Conservation (phyloP, 1,284 basidiomycete genomes). For the Apiotrichum brassicae region DNA sequence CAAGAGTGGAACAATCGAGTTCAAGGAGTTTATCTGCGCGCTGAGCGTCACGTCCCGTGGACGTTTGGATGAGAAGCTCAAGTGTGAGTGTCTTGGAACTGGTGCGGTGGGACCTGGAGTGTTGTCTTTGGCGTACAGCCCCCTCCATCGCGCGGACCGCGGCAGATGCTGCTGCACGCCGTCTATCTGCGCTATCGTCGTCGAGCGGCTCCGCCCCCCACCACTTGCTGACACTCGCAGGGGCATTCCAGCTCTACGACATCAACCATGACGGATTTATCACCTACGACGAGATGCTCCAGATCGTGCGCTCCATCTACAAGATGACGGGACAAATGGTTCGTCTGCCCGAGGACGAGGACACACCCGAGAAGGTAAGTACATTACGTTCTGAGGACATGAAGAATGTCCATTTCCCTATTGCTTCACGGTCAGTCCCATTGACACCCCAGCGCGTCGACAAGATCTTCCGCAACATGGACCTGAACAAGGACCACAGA, state of each 20-base stretch:
- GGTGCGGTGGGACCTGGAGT: neutral
- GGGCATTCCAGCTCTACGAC: constrained; percentile 99
- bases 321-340: constrained; percentile 99
- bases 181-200: no score
- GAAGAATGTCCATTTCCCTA: no score
- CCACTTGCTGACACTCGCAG: constrained; percentile 48
- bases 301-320: constrained; percentile 93
- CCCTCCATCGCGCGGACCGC: no score
- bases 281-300: constrained; percentile 97
- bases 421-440: no score
- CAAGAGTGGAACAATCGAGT: constrained; percentile 93
- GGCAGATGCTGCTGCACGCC: no score
- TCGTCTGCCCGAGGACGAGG: constrained; percentile 92
- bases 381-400: neutral
- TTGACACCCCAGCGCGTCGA: constrained; percentile 68
- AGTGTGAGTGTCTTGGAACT: constrained; percentile 64
- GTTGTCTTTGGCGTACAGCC: no score
- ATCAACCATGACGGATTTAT: constrained; percentile 96
- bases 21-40: constrained; percentile 98
- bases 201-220: no score
- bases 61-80: constrained; percentile 93
- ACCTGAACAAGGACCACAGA: constrained; percentile 78
- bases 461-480: constrained; percentile 94
- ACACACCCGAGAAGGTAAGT: constrained; percentile 93
- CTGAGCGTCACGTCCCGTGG: constrained; percentile 91